Evolutionary conservation across 2,329 filamentous ascomycete genomes (phyloP).

Genomic region (Fusarium illudens): DNA sequence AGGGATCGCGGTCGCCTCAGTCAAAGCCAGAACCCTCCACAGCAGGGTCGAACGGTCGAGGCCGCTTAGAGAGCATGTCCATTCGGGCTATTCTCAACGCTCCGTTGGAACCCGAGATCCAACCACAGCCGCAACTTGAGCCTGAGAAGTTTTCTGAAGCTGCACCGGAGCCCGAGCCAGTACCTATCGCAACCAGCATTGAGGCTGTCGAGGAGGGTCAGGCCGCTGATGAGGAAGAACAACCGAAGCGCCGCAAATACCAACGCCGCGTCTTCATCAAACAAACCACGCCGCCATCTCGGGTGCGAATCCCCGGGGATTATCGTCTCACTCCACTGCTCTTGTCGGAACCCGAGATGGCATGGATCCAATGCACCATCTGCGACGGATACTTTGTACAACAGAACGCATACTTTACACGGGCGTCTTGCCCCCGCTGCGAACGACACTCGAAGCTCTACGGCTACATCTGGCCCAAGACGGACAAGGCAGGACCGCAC

Average conservation of each 20-base stretch:
- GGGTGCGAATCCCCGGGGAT: constrained; percentile 71
- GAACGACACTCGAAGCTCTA: constrained; percentile 96
- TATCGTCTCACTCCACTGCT: constrained; percentile 84
- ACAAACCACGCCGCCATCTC: constrained; percentile 45
- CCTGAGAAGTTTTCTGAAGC: constrained; percentile 16
- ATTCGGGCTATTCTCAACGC: constrained; percentile 47
- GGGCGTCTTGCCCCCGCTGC: constrained; percentile 87
- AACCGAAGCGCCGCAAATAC: constrained; percentile 47
- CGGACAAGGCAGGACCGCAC: constrained; percentile 76
- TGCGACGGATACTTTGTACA: constrained; percentile 88
- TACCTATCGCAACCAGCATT: constrained; percentile 36
- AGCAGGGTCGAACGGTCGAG: constrained; percentile 12
- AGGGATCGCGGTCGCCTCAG: constrained; percentile 40
- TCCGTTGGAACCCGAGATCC: constrained; percentile 29
- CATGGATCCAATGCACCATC: constrained; percentile 88
- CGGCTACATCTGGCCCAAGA: constrained; percentile 96
- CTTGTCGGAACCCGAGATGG: constrained; percentile 76
- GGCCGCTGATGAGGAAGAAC: constrained; percentile 23
- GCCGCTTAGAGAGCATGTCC: constrained; percentile 43
- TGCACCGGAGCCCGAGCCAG: constrained; percentile 16
- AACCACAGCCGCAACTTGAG: constrained; percentile 28
- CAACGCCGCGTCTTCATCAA: constrained; percentile 48
- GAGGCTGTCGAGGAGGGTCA: constrained; percentile 34
- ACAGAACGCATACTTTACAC: constrained; percentile 85
- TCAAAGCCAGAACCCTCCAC: constrained; percentile 10